Evolutionary conservation across 129 eudicot genomes (phyloP), one percentile per base, ranked within the genome.

Genomic region (Oenanthe sinensis): DNA sequence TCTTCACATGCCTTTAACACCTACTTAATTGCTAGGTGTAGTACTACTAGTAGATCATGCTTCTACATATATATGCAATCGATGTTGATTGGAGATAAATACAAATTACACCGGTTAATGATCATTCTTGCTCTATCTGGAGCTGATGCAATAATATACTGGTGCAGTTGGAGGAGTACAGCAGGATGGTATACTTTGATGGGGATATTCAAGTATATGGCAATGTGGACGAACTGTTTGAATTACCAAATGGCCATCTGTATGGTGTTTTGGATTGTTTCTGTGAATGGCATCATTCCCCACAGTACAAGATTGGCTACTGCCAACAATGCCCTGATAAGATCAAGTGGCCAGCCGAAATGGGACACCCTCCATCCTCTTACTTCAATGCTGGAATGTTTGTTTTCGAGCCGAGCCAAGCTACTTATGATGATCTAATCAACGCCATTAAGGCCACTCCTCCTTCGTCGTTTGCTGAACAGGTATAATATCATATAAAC

Each of bases 371-470:
- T 9, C 93, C 96, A 28, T 68, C 88, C 3, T 80, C 91, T 16
- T 90, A 85, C 70, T 92, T 92, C 88, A 93, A 93, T 40, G 94
- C 96, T 39, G 98, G 97, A 46, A 90, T 93, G 96, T 92, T 92
- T 8, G 87, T 92, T 4, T 93, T 77, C n/a, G 94, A 93, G 78
- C 98, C 94, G 1, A 80, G 83, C 26, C 62, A 85, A 47, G 36
- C 75, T 17, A 87, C 92, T 4, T 90, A 80, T 48, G 45, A 82
- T 47, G 84, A 87, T 62, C 86, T 93, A 62, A 54, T 90, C 4
- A 73, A 75, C 2, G 83, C 91, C 2, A 87, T 93, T 52, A 83
- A 60, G 76, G 78, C 85, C 48, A 87, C 91, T 15, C 89, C 90
- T 46, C 92, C 96, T 28, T 87, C 98, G 10, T 86, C 92, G 36